Conservation (phyloP, 345 rosid species). For the Salix dunnii region DNA sequence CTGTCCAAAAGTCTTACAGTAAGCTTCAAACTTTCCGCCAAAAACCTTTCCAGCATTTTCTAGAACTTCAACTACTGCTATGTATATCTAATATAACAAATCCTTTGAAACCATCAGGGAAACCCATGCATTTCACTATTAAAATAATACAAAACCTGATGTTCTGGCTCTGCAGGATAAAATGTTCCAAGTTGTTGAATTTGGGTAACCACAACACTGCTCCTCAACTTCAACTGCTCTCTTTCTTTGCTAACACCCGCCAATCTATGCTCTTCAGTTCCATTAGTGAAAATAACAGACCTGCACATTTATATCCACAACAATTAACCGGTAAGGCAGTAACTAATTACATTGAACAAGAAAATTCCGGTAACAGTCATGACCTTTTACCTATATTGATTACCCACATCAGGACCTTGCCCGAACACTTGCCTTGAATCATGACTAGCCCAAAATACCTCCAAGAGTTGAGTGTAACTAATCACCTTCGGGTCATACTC, state of each 20-base stretch:
- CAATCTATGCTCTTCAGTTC: constrained; percentile 71
- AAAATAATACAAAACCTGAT: constrained; percentile 51
- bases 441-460: constrained; percentile 87
- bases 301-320: constrained; percentile 28
- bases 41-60: too few species aligned
- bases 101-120: not conserved
- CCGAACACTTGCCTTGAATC: constrained; percentile 93
- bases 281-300: constrained; percentile 78
- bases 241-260: constrained; percentile 76
- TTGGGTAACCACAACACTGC: constrained; percentile 76
- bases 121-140: not conserved
- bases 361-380: not conserved
- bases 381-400: constrained; percentile 67
- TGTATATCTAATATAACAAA: not conserved
- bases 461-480: constrained; percentile 66
- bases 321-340: not conserved
- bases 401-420: constrained; percentile 96
- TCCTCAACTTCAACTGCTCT: constrained; percentile 70
- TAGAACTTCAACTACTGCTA: too few species aligned
- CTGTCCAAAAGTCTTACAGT: too few species aligned
- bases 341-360: not conserved
- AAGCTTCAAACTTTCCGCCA: too few species aligned
- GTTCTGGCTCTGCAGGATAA: constrained; percentile 88
- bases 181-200: constrained; percentile 61
- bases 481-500: constrained; percentile 74